phyloP scores from a whole-genome alignment of 345 rosid species.

The Dipteronia dyeriana region DNA sequence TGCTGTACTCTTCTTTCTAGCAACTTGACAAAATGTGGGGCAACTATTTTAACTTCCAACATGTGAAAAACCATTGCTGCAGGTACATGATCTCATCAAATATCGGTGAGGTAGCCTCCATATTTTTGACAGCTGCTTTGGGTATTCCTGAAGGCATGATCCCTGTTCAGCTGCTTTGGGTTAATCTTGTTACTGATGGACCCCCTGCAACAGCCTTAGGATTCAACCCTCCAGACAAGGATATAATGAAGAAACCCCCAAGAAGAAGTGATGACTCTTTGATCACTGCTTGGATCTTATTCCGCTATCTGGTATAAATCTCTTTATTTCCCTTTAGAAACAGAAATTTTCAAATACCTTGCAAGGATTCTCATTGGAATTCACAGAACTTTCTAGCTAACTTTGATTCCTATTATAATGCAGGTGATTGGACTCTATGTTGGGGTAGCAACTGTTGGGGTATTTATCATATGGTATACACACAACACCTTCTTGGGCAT shows the following conservation, averaged over 20 bases:
- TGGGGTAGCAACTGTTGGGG: constrained; percentile 89
- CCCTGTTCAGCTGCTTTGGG: constrained; percentile 99
- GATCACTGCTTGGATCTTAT: constrained; percentile 89
- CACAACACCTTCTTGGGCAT: constrained; percentile 70
- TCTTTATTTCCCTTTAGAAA: neutral
- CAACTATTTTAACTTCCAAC: neutral
- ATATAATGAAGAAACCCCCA: constrained; percentile 94
- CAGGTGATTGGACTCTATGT: constrained; percentile 97
- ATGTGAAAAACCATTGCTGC: constrained; percentile 9
- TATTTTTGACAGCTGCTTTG: constrained; percentile 92
- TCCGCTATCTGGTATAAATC: constrained; percentile 83
- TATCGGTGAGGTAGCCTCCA: constrained; percentile 96
- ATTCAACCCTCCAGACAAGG: constrained; percentile 94
- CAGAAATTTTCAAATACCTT: neutral
- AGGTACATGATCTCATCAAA: constrained; percentile 99
- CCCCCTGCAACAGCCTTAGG: constrained; percentile 99
- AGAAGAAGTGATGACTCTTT: constrained; percentile 89
- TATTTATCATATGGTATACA: constrained; percentile 94
- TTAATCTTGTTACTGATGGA: constrained; percentile 96
- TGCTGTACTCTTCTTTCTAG: neutral
- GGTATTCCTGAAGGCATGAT: constrained; percentile 99
- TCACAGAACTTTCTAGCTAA: too few species aligned
- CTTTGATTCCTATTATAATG: constrained; percentile 2
- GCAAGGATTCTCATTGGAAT: neutral
- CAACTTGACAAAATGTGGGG: neutral